These are phyloP conservation scores for Talaromyces sp. DNA, from an alignment of 2,329 filamentous ascomycete genomes.

Conservation along the genomic window DNA sequence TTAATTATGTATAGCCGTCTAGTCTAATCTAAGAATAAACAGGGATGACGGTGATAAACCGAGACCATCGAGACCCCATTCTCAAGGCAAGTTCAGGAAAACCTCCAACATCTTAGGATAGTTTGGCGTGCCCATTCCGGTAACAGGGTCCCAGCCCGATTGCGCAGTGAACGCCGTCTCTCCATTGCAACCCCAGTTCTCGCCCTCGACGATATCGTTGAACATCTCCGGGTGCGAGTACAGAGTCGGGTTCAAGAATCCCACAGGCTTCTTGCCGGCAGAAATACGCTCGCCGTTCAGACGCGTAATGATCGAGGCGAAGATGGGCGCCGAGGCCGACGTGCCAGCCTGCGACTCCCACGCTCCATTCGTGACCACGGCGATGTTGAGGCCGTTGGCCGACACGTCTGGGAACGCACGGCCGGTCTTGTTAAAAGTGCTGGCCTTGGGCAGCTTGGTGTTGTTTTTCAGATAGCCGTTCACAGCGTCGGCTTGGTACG, in stretches of 20 bases:
- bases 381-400: constrained; percentile 33
- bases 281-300: constrained; percentile 58
- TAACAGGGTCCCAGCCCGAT: constrained; percentile 27
- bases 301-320: constrained; percentile 54
- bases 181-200: not conserved
- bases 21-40: not conserved
- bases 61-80: not conserved
- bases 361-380: not conserved
- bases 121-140: constrained; percentile 25
- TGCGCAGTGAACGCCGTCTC: not conserved
- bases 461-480: constrained; percentile 25
- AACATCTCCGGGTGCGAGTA: constrained; percentile 31
- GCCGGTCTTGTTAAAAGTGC: constrained; percentile 45
- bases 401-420: constrained; percentile 59
- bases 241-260: constrained; percentile 58
- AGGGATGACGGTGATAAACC: not conserved
- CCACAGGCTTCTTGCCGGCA: constrained; percentile 45
- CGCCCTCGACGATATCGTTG: not conserved
- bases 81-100: not conserved
- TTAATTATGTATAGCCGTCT: constrained; percentile 10
- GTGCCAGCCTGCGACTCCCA: not conserved
- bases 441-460: constrained; percentile 27
- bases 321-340: constrained; percentile 53
- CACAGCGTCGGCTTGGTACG: constrained; percentile 39
- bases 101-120: constrained; percentile 1